These are phyloP conservation scores for Suhomyces bokatorum DNA, from an alignment of 1,139 yeast species.

Conservation along the genomic window DNA sequence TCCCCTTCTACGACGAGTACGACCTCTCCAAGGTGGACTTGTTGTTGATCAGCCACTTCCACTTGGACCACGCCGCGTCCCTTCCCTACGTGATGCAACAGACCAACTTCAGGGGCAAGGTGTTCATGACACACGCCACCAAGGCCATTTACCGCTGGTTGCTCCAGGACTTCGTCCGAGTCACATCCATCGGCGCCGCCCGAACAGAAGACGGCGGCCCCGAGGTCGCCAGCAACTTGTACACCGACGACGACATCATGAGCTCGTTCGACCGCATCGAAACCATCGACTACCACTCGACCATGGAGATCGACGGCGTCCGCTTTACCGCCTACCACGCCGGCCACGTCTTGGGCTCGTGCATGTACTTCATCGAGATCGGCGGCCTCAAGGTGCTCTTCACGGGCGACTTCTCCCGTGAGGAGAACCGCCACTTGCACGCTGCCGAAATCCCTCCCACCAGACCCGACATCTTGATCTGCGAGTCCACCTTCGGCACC, in stretches of 20 bases:
- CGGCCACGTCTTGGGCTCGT: conserved; percentile 98
- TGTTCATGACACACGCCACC: conserved; percentile 98
- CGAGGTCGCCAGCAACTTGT: conserved; percentile 53
- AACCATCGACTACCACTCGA: conserved; percentile 92
- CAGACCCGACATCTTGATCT: conserved; percentile 85
- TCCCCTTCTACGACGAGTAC: conserved; percentile 94
- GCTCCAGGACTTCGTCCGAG: conserved; percentile 89
- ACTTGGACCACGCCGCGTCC: conserved; percentile 96
- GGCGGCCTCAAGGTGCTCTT: conserved; percentile 88
- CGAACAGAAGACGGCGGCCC: conserved; percentile 26
- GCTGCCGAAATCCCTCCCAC: conserved; percentile 93
- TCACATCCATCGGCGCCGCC: conserved; percentile 63
- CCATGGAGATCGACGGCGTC: conserved; percentile 90
- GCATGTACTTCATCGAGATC: conserved; percentile 93
- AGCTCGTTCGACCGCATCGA: conserved; percentile 88
- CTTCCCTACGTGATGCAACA: conserved; percentile 98
- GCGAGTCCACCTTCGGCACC: conserved; percentile 97
- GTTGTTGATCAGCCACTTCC: conserved; percentile 88
- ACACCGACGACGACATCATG: conserved; percentile 87
- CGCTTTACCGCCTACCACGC: conserved; percentile 98
- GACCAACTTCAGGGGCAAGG: conserved; percentile 90
- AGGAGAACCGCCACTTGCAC: conserved; percentile 91
- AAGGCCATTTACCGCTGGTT: conserved; percentile 97
- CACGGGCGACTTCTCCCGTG: conserved; percentile 96
- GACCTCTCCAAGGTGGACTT: conserved; percentile 87